phyloP scores from a whole-genome alignment of 225 moss, liverwort and hornwort genomes.

The Straminergon stramineum region DNA sequence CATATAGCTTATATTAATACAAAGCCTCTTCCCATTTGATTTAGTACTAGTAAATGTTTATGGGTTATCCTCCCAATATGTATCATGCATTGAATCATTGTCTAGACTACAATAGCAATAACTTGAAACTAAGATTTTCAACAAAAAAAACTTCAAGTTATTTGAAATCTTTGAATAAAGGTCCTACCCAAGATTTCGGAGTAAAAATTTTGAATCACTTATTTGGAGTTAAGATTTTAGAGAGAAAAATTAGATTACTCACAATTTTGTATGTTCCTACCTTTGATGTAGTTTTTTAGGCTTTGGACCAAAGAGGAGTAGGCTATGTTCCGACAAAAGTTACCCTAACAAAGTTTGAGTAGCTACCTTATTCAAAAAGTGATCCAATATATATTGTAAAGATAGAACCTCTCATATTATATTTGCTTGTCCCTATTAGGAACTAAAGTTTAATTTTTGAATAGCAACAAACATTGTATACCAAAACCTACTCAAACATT shows the following conservation, averaged over 20 bases:
- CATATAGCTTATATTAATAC: not conserved
- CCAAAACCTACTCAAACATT: not conserved
- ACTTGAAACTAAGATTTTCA: not conserved
- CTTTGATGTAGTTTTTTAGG: not conserved
- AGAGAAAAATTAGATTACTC: too few species aligned
- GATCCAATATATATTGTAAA: not conserved
- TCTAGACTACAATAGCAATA: accelerated
- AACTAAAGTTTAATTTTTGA: not conserved
- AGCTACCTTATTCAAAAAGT: not conserved
- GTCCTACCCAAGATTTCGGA: not conserved
- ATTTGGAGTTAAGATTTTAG: not conserved
- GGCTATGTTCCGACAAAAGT: not conserved
- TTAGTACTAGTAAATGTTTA: not conserved
- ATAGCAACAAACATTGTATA: not conserved
- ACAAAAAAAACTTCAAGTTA: not conserved
- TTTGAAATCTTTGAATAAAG: not conserved
- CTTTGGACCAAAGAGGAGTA: not conserved
- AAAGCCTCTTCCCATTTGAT: not conserved
- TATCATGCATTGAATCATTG: not conserved
- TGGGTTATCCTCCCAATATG: accelerated
- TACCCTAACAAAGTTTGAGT: not conserved
- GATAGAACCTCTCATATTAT: not conserved
- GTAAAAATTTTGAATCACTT: not conserved
- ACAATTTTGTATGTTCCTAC: not conserved
- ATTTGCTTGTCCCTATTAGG: not conserved